Conservation (phyloP, 73 alveolate genomes). For the Paramecium primaurelia region DNA sequence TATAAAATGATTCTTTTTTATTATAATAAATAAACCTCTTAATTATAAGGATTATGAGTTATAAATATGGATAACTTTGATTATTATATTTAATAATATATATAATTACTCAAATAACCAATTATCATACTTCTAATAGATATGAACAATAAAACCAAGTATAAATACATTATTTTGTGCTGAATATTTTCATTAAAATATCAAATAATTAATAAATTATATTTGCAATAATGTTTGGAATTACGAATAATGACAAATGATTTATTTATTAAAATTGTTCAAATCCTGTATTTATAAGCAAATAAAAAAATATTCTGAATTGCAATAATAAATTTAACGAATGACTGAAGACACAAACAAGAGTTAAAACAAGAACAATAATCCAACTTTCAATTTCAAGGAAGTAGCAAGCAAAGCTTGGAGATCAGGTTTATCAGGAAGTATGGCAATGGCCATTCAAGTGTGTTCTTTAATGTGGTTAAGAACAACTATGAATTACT, state of each 20-base stretch:
- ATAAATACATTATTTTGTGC: background rate
- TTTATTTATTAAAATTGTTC: background rate
- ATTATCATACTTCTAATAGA: no score
- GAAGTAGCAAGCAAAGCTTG: constrained; percentile 58
- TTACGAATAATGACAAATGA: background rate
- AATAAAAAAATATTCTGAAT: background rate
- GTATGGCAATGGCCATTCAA: constrained; percentile 75
- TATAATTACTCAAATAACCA: background rate
- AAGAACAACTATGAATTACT: constrained; percentile 79
- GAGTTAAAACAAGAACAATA: background rate
- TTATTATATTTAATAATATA: no score
- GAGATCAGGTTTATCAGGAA: constrained; percentile 71
- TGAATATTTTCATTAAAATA: background rate
- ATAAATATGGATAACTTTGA: no score
- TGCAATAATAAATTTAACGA: background rate
- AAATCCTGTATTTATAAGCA: background rate
- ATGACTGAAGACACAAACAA: background rate
- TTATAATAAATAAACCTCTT: no score
- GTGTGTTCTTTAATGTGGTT: constrained; percentile 78
- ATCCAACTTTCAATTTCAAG: background rate
- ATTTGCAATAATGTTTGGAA: background rate
- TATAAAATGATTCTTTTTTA: no score
- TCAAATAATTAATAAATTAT: background rate
- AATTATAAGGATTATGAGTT: no score
- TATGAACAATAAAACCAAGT: no score